These are phyloP conservation scores for Setaria viridis DNA, from an alignment of 202 grass and related monocot species.

Conservation along the genomic window DNA sequence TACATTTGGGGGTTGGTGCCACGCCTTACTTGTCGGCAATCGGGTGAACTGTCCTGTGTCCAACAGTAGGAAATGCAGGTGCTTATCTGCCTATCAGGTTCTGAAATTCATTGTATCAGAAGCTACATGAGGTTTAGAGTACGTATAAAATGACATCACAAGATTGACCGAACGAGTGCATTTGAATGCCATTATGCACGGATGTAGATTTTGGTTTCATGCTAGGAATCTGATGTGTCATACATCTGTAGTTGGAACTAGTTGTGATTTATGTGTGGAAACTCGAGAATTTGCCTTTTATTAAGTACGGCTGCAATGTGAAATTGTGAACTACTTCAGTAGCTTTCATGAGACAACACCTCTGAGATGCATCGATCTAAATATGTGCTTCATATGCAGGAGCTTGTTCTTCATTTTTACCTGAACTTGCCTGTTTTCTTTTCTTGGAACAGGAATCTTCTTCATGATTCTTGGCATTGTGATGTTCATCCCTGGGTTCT, in stretches of 20 bases:
- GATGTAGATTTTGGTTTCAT: not conserved
- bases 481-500: constrained; percentile 94
- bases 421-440: not conserved
- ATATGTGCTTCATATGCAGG: not conserved
- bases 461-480: constrained; percentile 82
- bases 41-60: not conserved
- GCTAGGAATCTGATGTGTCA: not conserved
- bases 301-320: not conserved
- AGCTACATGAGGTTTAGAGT: not conserved
- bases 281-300: not conserved
- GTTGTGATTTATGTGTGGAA: not conserved
- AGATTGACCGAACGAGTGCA: not conserved
- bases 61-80: not conserved
- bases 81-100: too few species aligned
- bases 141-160: not conserved
- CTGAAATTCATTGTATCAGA: not conserved
- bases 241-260: not conserved
- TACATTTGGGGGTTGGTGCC: not conserved
- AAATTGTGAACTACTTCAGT: not conserved
- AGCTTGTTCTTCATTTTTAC: not conserved
- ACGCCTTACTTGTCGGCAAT: not conserved
- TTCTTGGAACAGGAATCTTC: constrained; percentile 69
- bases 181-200: not conserved
- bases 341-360: not conserved
- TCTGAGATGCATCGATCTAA: not conserved